phyloP scores from a whole-genome alignment of 805 yeast genomes.

The Ascoidea asiatica region DNA sequence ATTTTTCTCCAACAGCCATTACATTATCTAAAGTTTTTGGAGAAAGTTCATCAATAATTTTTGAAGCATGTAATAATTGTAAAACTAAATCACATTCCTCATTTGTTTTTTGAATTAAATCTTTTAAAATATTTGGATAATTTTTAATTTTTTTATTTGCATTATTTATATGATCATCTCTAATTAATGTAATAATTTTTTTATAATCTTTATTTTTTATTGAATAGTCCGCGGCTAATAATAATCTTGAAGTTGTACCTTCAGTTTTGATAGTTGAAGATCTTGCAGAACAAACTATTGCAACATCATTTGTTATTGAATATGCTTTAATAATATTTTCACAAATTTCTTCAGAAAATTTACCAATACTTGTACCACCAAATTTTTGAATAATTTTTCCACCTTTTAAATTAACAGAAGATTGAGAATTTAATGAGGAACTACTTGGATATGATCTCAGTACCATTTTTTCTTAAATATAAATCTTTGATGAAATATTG shows the following conservation, averaged over 20 bases:
- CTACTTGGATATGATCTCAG: not conserved
- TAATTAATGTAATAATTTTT: slow-evolving; percentile 48
- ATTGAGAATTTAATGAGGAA: not conserved
- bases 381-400: slow-evolving; percentile 84
- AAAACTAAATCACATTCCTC: slow-evolving; percentile 55
- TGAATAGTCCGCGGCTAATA: slow-evolving; percentile 75
- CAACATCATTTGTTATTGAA: slow-evolving; percentile 46
- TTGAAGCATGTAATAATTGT: slow-evolving; percentile 72
- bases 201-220: slow-evolving; percentile 45
- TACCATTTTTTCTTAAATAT: no score
- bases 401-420: no score
- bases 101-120: slow-evolving; percentile 45
- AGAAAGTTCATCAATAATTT: slow-evolving; percentile 82
- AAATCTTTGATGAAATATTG: no score
- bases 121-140: slow-evolving; percentile 28
- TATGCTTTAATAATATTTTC: slow-evolving; percentile 69
- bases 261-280: slow-evolving; percentile 84
- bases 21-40: slow-evolving; percentile 79
- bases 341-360: slow-evolving; percentile 76
- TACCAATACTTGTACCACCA: slow-evolving; percentile 97
- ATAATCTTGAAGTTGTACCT: slow-evolving; percentile 85
- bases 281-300: slow-evolving; percentile 93
- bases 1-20: slow-evolving; percentile 89
- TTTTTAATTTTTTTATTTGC: slow-evolving; percentile 42
- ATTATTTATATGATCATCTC: slow-evolving; percentile 66